Base-by-base conservation (phyloP, 1,139 yeast genomes). In the Debaryomyces robertsiae region DNA sequence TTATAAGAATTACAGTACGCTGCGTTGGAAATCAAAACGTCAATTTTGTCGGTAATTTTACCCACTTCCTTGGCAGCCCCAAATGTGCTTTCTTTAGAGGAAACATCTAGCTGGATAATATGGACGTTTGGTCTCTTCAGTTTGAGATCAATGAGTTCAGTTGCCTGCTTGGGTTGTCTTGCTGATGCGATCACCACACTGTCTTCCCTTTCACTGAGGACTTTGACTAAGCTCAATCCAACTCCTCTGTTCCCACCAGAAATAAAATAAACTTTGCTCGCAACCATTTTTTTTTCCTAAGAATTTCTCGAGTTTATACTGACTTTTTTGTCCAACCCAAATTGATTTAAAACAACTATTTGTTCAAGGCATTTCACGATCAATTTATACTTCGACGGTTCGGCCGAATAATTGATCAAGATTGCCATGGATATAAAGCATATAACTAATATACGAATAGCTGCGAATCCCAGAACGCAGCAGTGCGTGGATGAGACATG, bases 231-330 rank as follows among this genome's bases (percentile, higher is more conserved):
- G 3, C 34, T 36, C 15, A 48, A 47, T 6, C 62, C 62, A 37
- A 57, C 47, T 11, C 62, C 62, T 43, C 57, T 49, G 45, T 53
- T 54, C 6, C 48, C 59, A 18, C 62, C 62, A 27, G 56, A 52
- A 19, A 57, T 43, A 22, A 57, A 53, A 38, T 52, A n/a, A 13
- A 41, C 44, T 27, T 25, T 25, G 6, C 6, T n/a, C 4, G 28
- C 11, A 11, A 25, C 28, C 28, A 25, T 25, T 25, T 25, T 25
- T 25, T 11, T n/a, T n/a, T n/a, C n/a, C n/a, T 5, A 25, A 25
- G 14, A n/a, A n/a, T n/a, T n/a, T n/a, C n/a, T n/a, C n/a, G n/a
- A n/a, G n/a, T n/a, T n/a, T n/a, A n/a, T n/a, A n/a, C n/a, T n/a
- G n/a, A n/a, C 7, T 19, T 19, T 6, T 19, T 19, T 19, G 22